Conservation (phyloP, 352 stramenopile genomes). For the Phytophthora sansomeana region DNA sequence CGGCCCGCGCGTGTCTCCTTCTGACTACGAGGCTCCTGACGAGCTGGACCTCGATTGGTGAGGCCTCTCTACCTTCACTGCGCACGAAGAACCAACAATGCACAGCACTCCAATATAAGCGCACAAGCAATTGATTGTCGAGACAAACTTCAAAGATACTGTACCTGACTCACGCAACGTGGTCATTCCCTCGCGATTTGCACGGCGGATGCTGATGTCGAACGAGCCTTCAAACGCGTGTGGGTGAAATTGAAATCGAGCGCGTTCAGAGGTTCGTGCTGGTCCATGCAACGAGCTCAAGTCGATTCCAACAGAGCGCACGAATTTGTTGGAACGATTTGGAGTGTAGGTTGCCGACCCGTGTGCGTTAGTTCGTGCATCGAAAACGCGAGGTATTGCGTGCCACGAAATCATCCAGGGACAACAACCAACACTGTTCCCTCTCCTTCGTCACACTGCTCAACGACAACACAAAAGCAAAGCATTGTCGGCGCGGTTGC, state of each 20-base stretch:
- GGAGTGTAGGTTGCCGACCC: too few species aligned
- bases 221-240: too few species aligned
- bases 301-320: too few species aligned
- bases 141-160: conserved; percentile 15
- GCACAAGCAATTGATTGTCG: conserved; percentile 13
- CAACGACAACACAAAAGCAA: too few species aligned
- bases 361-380: too few species aligned
- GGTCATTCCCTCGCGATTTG: conserved; percentile 12
- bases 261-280: neutral
- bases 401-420: too few species aligned
- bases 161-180: conserved; percentile 12
- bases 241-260: conserved; percentile 14
- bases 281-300: neutral
- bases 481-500: too few species aligned
- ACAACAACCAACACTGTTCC: too few species aligned
- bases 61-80: neutral
- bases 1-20: conserved; percentile 29
- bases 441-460: too few species aligned
- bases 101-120: conserved; percentile 27
- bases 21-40: conserved; percentile 27
- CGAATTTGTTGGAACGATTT: too few species aligned
- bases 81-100: conserved; percentile 13
- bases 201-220: conserved; percentile 12
- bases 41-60: conserved; percentile 37
- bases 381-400: too few species aligned